A percentile compares a stretch with the other conserved stretches of the same genome.
These are phyloP conservation scores for Emiliania huxleyi DNA, from an alignment of 78 protist genomes.

Conservation along the genomic window DNA sequence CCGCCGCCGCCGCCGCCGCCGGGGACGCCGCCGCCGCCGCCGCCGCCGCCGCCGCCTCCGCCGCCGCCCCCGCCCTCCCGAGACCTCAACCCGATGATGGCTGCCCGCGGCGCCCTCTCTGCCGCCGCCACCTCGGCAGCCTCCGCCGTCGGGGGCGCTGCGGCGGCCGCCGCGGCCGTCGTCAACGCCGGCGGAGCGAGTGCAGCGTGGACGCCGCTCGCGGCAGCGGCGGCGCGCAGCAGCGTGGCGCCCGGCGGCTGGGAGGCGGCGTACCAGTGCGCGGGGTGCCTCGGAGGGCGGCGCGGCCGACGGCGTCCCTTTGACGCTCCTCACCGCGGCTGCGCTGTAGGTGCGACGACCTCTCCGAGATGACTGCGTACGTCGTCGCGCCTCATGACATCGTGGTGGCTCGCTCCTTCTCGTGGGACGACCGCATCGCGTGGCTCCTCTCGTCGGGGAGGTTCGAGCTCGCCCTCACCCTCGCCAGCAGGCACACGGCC, in stretches of 20 bases:
- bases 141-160: too few relatives aligned
- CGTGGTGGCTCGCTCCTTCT: background rate
- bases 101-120: too few relatives aligned
- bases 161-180: too few relatives aligned
- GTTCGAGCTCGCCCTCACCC: constrained; percentile 9
- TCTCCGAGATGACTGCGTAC: background rate
- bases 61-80: background rate
- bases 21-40: background rate
- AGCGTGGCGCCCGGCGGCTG: background rate
- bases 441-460: background rate
- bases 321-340: too few relatives aligned
- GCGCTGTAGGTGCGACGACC: background rate
- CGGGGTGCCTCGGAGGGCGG: background rate
- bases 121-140: too few relatives aligned
- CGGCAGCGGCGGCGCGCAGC: background rate
- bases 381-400: constrained; percentile 28
- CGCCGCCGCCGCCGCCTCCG: background rate
- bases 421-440: constrained; percentile 13
- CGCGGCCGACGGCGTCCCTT: background rate
- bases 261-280: background rate
- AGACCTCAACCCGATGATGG: too few relatives aligned
- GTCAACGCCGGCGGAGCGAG: too few relatives aligned
- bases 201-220: too few relatives aligned
- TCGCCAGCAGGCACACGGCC: background rate
- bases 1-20: background rate